These are phyloP conservation scores for Xanthoconium purpureum DNA, from an alignment of 768 basidiomycete genomes.

Conservation along the genomic window DNA sequence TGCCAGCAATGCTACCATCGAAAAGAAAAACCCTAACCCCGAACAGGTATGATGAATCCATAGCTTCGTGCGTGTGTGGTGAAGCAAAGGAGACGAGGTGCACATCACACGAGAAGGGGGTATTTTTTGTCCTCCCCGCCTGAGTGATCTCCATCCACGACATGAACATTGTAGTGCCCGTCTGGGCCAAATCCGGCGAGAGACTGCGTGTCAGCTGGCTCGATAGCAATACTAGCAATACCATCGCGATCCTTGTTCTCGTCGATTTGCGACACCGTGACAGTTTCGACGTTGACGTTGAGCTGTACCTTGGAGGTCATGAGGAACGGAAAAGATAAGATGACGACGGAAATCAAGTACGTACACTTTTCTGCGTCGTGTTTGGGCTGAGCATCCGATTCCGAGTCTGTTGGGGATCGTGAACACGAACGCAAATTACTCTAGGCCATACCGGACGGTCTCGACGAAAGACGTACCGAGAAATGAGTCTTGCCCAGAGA, in stretches of 20 bases:
- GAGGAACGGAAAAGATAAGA: neutral
- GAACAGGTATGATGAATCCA: neutral
- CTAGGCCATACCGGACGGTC: neutral
- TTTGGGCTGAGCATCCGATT: conserved; percentile 23
- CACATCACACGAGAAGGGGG: conserved; percentile 8
- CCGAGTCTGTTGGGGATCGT: conserved; percentile 15
- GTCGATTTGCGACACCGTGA: conserved; percentile 30
- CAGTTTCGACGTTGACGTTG: conserved; percentile 34
- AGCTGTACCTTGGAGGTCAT: conserved; percentile 16
- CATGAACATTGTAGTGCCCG: neutral
- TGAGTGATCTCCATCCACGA: conserved; percentile 14
- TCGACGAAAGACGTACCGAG: conserved; percentile 18
- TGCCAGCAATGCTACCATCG: too few relatives aligned
- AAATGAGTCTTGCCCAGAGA: conserved; percentile 15
- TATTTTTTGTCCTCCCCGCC: conserved; percentile 21
- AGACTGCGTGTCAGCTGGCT: neutral
- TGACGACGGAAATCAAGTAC: neutral
- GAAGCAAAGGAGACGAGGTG: neutral
- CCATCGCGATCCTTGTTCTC: conserved; percentile 20
- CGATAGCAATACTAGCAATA: conserved; percentile 23
- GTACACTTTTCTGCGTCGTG: conserved; percentile 21
- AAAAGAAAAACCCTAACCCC: too few relatives aligned
- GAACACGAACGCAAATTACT: neutral
- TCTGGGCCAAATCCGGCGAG: conserved; percentile 12
- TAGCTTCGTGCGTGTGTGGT: neutral